Conservation (phyloP, 2,329 filamentous ascomycete species). For the Apiospora phragmitis region DNA sequence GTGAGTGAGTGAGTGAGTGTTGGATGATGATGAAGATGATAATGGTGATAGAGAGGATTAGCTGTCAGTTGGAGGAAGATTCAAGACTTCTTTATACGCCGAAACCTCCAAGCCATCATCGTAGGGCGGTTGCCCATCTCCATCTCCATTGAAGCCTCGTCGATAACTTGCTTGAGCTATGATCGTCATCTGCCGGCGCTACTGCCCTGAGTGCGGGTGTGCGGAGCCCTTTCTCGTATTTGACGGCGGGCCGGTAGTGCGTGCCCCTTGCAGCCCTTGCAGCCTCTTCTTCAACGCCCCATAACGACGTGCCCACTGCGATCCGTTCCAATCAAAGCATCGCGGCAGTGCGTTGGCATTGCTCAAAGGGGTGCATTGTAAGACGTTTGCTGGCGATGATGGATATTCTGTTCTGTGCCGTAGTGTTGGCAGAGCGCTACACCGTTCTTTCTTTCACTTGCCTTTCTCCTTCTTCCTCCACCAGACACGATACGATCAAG, state of each 20-base stretch:
- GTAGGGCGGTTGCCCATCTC: background rate
- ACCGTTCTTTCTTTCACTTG: background rate
- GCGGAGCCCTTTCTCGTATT: constrained; percentile 4
- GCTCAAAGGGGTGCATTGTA: background rate
- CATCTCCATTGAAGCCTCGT: background rate
- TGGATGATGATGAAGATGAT: background rate
- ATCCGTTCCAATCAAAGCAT: background rate
- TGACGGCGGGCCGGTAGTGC: background rate
- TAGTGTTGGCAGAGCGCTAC: background rate
- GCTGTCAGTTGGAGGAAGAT: background rate
- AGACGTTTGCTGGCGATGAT: background rate
- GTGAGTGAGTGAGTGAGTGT: background rate
- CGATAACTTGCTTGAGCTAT: background rate
- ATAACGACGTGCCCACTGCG: background rate
- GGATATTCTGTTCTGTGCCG: background rate
- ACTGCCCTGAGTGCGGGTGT: background rate
- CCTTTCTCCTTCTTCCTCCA: background rate
- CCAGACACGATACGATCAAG: background rate
- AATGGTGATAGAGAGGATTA: background rate
- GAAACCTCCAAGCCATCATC: background rate
- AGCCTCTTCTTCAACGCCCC: background rate
- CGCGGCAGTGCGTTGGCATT: background rate
- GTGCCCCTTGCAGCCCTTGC: background rate
- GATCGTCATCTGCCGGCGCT: background rate
- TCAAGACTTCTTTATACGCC: background rate